Conservation (phyloP, 169 alveolate genomes). For the Babesia bigemina region DNA sequence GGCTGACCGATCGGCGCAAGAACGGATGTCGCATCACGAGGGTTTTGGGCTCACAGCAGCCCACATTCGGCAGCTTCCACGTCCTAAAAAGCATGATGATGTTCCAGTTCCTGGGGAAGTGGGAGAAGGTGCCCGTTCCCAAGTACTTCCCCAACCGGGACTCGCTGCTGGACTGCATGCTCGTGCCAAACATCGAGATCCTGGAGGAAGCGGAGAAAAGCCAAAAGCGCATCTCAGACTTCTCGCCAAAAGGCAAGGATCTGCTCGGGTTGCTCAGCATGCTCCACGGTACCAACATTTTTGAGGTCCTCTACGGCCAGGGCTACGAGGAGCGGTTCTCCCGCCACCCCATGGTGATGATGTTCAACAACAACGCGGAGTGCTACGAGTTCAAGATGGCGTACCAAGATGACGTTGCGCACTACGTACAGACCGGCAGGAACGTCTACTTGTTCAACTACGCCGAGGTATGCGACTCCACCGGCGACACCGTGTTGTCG, state of each 20-base stretch:
- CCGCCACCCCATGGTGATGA: constrained; percentile 30
- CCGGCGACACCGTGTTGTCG: constrained; percentile 23
- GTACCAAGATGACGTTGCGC: neutral
- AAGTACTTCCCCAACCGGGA: constrained; percentile 9
- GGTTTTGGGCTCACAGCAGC: constrained; percentile 2
- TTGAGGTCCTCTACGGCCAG: constrained; percentile 2
- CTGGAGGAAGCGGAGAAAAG: neutral
- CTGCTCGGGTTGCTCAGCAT: neutral
- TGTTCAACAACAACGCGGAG: constrained; percentile 36
- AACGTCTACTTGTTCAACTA: constrained; percentile 39
- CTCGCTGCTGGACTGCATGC: constrained; percentile 18
- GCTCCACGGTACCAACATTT: constrained; percentile 40
- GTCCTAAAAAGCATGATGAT: constrained; percentile 9
- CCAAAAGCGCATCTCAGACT: neutral
- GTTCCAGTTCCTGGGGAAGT: constrained; percentile 26
- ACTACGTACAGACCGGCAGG: constrained; percentile 20
- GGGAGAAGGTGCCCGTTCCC: constrained; percentile 1
- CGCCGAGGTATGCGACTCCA: constrained; percentile 26
- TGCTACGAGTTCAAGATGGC: constrained; percentile 28
- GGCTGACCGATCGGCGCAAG: neutral
- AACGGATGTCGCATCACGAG: neutral
- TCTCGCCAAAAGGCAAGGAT: constrained; percentile 14
- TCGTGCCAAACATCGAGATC: constrained; percentile 13
- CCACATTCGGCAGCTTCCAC: constrained; percentile 20
- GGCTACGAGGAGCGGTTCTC: constrained; percentile 26